These are phyloP conservation scores for Cercospora sesami DNA, from an alignment of 2,329 filamentous ascomycete genomes.

Conservation along the genomic window DNA sequence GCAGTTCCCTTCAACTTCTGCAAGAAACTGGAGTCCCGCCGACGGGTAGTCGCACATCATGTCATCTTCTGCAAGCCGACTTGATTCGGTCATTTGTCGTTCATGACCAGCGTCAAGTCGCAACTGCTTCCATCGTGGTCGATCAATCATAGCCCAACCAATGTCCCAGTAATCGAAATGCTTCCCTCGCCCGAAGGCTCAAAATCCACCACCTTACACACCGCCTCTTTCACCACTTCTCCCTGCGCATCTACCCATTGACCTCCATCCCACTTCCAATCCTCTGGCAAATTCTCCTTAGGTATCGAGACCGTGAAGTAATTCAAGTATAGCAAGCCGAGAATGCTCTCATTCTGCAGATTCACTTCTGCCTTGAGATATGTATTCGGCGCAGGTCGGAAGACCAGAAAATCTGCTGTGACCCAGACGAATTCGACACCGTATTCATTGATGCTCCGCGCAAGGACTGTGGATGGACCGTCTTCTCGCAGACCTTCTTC, in stretches of 20 bases:
- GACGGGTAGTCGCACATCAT: background rate
- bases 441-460: slow-evolving; percentile 69
- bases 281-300: slow-evolving; percentile 68
- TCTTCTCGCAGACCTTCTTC: slow-evolving; percentile 18
- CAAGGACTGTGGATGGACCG: slow-evolving; percentile 38
- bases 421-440: slow-evolving; percentile 85
- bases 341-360: slow-evolving; percentile 82
- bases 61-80: background rate
- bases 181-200: slow-evolving; percentile 58
- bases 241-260: slow-evolving; percentile 75
- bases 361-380: slow-evolving; percentile 80
- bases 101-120: background rate
- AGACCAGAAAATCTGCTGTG: slow-evolving; percentile 81
- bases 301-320: slow-evolving; percentile 90
- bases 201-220: slow-evolving; percentile 80
- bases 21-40: background rate
- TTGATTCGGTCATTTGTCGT: background rate
- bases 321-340: slow-evolving; percentile 86
- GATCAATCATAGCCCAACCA: slow-evolving; percentile 19
- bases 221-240: slow-evolving; percentile 65
- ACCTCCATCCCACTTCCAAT: slow-evolving; percentile 70
- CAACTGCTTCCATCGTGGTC: background rate
- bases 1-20: background rate
- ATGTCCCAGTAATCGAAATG: slow-evolving; percentile 25
- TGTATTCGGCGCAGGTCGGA: slow-evolving; percentile 71